A percentile compares a stretch with the other conserved stretches of the same genome.
Evolutionary conservation across 2,329 filamentous ascomycete genomes (phyloP).

Genomic region (Pseudocercospora crystallina): DNA sequence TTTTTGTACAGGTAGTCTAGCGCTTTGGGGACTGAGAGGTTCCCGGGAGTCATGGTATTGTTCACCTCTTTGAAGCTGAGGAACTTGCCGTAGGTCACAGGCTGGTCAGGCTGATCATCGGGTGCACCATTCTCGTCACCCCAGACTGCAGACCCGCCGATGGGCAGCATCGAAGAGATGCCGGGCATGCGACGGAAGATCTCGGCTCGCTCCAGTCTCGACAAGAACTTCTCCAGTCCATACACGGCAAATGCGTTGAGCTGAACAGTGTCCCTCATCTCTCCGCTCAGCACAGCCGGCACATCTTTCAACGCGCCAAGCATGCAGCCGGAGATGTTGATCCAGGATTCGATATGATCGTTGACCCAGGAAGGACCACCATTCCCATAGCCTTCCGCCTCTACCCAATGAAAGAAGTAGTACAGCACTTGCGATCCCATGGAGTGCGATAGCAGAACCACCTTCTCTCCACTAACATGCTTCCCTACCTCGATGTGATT

Average conservation of each 20-base stretch:
- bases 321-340: slow-evolving; percentile 98
- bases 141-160: slow-evolving; percentile 94
- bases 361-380: slow-evolving; percentile 91
- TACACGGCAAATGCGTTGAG: slow-evolving; percentile 96
- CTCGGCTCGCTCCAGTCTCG: slow-evolving; percentile 83
- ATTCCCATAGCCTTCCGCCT: slow-evolving; percentile 71
- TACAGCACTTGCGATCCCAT: slow-evolving; percentile 97
- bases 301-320: slow-evolving; percentile 89
- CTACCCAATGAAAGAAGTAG: slow-evolving; percentile 81
- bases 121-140: slow-evolving; percentile 84
- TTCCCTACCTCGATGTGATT: slow-evolving; percentile 83
- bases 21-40: slow-evolving; percentile 78
- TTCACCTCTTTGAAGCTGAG: slow-evolving; percentile 78
- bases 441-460: slow-evolving; percentile 85
- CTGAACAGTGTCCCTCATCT: slow-evolving; percentile 98
- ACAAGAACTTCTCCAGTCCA: slow-evolving; percentile 92
- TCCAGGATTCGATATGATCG: slow-evolving; percentile 85
- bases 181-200: slow-evolving; percentile 97
- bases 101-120: slow-evolving; percentile 75
- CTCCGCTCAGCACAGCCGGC: slow-evolving; percentile 85
- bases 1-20: slow-evolving; percentile 75
- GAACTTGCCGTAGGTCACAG: slow-evolving; percentile 73
- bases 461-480: slow-evolving; percentile 72
- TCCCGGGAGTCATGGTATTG: slow-evolving; percentile 55
- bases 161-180: slow-evolving; percentile 92